Evolutionary conservation across 2,329 filamentous ascomycete species (phyloP).

Genomic region (Penicillium sclerotiorum): DNA sequence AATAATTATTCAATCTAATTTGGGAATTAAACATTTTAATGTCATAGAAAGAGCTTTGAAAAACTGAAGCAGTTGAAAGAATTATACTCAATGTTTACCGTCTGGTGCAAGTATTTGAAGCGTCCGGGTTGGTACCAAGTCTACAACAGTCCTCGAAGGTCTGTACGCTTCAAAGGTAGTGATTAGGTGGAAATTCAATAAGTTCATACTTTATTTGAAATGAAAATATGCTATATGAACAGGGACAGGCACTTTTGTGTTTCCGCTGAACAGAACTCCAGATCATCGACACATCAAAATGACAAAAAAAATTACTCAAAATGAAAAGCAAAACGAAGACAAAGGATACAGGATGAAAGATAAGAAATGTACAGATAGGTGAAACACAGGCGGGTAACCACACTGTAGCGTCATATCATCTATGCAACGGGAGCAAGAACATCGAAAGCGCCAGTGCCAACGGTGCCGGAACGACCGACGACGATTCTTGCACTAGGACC

Average conservation of each 20-base stretch:
- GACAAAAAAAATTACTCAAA: conserved; percentile 15
- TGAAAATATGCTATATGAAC: conserved; percentile 34
- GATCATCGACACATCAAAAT: conserved; percentile 40
- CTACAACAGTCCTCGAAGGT: too few species aligned
- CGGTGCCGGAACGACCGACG: conserved; percentile 76
- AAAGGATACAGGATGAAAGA: conserved; percentile 19
- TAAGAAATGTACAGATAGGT: conserved; percentile 30
- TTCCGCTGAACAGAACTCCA: conserved; percentile 41
- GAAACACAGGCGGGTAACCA: conserved; percentile 20
- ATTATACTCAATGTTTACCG: too few species aligned
- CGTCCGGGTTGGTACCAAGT: too few species aligned
- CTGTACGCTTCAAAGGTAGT: too few species aligned
- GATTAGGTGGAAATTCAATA: too few species aligned
- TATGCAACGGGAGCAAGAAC: conserved; percentile 64
- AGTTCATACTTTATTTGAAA: conserved; percentile 25
- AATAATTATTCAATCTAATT: too few species aligned
- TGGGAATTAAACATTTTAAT: too few species aligned
- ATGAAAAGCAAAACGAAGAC: conserved; percentile 7
- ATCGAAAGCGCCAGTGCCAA: conserved; percentile 92
- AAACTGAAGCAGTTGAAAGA: too few species aligned
- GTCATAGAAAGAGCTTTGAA: too few species aligned
- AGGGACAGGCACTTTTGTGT: conserved; percentile 37
- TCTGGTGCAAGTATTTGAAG: too few species aligned
- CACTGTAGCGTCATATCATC: conserved; percentile 16
- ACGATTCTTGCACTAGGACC: conserved; percentile 88